phyloP scores from a whole-genome alignment of 208 protist species.

The Kentomonas sorsogonicus region DNA sequence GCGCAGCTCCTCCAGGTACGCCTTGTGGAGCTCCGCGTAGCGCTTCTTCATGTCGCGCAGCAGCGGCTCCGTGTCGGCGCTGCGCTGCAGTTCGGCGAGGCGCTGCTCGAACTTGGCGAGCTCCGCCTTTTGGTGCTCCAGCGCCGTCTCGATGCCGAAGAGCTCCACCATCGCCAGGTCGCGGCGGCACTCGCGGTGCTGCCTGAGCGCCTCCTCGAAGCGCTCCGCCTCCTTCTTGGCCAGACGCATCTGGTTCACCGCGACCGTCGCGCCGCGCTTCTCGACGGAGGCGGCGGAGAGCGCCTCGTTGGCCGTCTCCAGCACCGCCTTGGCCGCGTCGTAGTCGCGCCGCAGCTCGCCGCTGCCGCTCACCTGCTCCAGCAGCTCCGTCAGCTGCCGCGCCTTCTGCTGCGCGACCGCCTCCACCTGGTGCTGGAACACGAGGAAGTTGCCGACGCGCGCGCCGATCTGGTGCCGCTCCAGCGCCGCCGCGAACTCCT shows the following conservation, averaged over 20 bases:
- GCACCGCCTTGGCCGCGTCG: constrained; percentile 48
- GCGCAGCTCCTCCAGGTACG: constrained; percentile 75
- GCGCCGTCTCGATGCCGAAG: constrained; percentile 80
- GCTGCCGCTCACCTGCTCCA: constrained; percentile 95
- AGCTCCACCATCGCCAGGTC: constrained; percentile 85
- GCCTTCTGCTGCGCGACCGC: constrained; percentile 91
- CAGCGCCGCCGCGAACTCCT: constrained; percentile 83
- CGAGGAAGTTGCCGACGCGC: constrained; percentile 93
- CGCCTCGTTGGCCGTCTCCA: constrained; percentile 78
- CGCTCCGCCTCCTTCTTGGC: constrained; percentile 95
- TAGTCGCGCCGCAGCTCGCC: constrained; percentile 92
- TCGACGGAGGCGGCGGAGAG: constrained; percentile 78
- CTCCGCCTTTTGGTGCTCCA: constrained; percentile 66
- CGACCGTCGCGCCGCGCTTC: constrained; percentile 80
- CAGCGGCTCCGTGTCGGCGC: constrained; percentile 55
- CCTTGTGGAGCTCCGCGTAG: constrained; percentile 71
- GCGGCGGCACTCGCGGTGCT: constrained; percentile 44
- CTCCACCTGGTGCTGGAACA: constrained; percentile 97
- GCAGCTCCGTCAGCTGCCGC: constrained; percentile 93
- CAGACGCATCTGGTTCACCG: constrained; percentile 93
- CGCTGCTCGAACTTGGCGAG: constrained; percentile 42
- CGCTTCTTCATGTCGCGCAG: constrained; percentile 73
- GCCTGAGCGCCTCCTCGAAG: constrained; percentile 58
- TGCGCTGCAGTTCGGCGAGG: constrained; percentile 64
- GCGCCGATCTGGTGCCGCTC: constrained; percentile 70